These are phyloP conservation scores for Dendrostoma leiphaemia DNA, from an alignment of 2,329 filamentous ascomycete genomes.

Conservation along the genomic window DNA sequence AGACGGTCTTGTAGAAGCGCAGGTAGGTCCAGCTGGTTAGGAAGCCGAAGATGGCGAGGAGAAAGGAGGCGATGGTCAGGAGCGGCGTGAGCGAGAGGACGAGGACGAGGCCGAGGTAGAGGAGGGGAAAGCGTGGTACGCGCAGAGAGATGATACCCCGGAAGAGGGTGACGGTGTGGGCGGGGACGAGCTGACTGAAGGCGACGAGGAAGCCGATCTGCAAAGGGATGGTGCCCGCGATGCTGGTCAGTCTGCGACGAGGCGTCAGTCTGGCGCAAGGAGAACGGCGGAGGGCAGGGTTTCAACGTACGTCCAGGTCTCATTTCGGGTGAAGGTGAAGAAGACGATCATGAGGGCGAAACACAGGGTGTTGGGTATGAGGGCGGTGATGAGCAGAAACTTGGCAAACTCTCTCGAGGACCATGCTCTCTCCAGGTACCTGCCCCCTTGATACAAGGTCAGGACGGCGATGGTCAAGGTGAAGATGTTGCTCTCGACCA, in stretches of 20 bases:
- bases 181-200: slow-evolving; percentile 95
- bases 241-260: slow-evolving; percentile 66
- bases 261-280: slow-evolving; percentile 20
- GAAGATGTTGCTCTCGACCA: slow-evolving; percentile 92
- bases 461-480: slow-evolving; percentile 74
- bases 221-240: slow-evolving; percentile 84
- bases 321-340: slow-evolving; percentile 66
- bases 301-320: slow-evolving; percentile 60
- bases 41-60: slow-evolving; percentile 79
- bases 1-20: slow-evolving; percentile 84
- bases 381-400: slow-evolving; percentile 73
- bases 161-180: slow-evolving; percentile 94
- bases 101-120: slow-evolving; percentile 74
- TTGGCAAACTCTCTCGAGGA: slow-evolving; percentile 88
- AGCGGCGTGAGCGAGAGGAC: slow-evolving; percentile 58
- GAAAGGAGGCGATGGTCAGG: slow-evolving; percentile 68
- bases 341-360: slow-evolving; percentile 73
- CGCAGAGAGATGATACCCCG: slow-evolving; percentile 84
- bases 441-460: slow-evolving; percentile 86
- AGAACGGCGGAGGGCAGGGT: slow-evolving; percentile 7
- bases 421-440: slow-evolving; percentile 96
- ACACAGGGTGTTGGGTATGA: slow-evolving; percentile 77
- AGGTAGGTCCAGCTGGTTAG: slow-evolving; percentile 92
- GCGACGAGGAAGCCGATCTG: slow-evolving; percentile 94
- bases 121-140: slow-evolving; percentile 68